phyloP scores from a whole-genome alignment of 495 filamentous ascomycete genomes.

The Penicillium bovifimosum region DNA sequence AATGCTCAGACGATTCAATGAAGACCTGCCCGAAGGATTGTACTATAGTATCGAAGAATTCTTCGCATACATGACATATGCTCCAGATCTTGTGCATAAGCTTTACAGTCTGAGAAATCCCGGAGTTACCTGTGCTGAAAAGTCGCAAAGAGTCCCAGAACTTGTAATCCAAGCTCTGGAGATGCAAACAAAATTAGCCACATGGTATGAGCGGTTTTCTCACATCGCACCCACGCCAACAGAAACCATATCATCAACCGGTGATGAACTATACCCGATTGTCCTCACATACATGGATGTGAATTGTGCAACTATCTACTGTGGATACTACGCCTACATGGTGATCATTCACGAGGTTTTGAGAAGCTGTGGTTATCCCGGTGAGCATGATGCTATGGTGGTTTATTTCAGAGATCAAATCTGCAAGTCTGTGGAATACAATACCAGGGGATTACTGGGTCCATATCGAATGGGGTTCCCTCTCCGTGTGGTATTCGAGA shows the following conservation, averaged over 20 bases:
- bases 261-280: constrained; percentile 21
- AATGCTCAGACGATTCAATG: constrained; percentile 24
- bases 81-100: constrained; percentile 29
- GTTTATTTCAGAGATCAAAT: constrained; percentile 31
- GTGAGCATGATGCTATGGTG: constrained; percentile 24
- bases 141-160: constrained; percentile 13
- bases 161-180: constrained; percentile 18
- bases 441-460: constrained; percentile 24
- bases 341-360: constrained; percentile 29
- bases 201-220: constrained; percentile 27
- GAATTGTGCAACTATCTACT: constrained; percentile 22
- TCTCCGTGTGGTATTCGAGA: constrained; percentile 28
- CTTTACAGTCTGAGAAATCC: constrained; percentile 21
- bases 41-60: constrained; percentile 25
- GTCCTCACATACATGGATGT: constrained; percentile 25
- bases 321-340: constrained; percentile 32
- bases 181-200: constrained; percentile 18
- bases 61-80: constrained; percentile 28
- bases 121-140: constrained; percentile 9
- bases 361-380: constrained; percentile 22
- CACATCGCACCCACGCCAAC: constrained; percentile 16
- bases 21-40: constrained; percentile 8
- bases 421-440: constrained; percentile 33
- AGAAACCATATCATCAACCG: constrained; percentile 17
- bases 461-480: constrained; percentile 32